Percentiles rank a stretch among this genome's conserved stretches.
These are phyloP conservation scores for Curvularia lunata DNA, from an alignment of 2,329 filamentous ascomycete species.

Conservation along the genomic window DNA sequence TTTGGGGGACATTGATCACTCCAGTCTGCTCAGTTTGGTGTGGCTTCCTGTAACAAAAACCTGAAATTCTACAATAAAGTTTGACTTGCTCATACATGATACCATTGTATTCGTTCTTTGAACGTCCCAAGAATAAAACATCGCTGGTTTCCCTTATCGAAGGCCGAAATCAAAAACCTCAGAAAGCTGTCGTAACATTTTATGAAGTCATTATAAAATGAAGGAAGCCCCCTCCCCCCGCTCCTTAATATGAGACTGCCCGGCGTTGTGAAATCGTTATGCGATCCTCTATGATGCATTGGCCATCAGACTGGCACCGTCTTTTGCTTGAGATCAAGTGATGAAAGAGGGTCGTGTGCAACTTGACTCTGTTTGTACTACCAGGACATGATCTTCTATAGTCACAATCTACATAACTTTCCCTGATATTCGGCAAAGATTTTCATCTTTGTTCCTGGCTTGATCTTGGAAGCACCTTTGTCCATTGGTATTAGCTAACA, in stretches of 20 bases:
- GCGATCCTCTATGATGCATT: background rate
- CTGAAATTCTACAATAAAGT: background rate
- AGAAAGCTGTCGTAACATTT: background rate
- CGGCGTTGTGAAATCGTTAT: background rate
- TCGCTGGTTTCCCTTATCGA: conserved; percentile 50
- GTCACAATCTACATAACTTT: no score
- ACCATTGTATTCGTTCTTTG: background rate
- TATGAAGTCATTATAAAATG: no score
- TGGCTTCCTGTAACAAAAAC: background rate
- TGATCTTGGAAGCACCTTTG: background rate
- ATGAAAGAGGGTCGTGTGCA: no score
- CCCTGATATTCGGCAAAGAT: background rate
- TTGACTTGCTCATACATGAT: background rate
- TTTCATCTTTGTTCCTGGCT: background rate
- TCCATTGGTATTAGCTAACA: background rate
- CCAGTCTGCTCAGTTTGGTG: background rate
- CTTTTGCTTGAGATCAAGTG: no score
- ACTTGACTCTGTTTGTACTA: background rate
- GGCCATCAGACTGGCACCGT: background rate
- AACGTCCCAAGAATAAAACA: conserved; percentile 16
- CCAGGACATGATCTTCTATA: background rate
- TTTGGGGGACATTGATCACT: background rate
- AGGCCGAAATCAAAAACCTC: background rate
- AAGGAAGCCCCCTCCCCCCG: no score
- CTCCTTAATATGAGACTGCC: no score